Evolutionary conservation across 2,329 filamentous ascomycete species (phyloP), one percentile per base, ranked within the genome.

Genomic region (Penicillium sp.): DNA sequence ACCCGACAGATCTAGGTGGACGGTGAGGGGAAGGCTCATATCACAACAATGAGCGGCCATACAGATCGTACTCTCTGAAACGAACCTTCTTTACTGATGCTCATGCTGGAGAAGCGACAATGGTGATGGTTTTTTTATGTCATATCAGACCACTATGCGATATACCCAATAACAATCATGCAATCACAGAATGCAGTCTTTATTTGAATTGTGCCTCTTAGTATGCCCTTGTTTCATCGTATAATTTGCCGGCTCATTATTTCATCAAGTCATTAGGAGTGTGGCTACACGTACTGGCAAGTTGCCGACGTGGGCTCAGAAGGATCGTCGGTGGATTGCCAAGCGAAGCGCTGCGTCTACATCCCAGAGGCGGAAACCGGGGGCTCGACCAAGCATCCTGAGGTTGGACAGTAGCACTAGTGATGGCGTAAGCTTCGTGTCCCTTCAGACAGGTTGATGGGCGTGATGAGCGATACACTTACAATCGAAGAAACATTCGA

Each of bases 381-480:
- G 75, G 2, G 75, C 73, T 14, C 74, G 70, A 22, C 74, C 74
- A 3, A 76, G 67, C 48, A 74, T 71, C n/a, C 71, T 65, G 38
- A 69, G 55, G n/a, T 68, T 68, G 16, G 63, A 55, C 3, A 71
- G 60, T 38, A 76, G 68, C 16, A 67, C 71, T 71, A 37, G 28
- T 7, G 13, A 19, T 28, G 37, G 19, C 3, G 28, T 51, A 22
- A 51, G 48, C 30, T 13, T 30, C 14, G 19, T 48, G 10, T 22
- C 11, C n/a, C 6, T 13, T 8, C 28, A 35, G 13, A 22, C 28
- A 51, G 30, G 28, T 3, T 19, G 1, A n/a, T 14, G 6, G 22
- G 22, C 19, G n/a, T 30, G 25, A 19, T 30, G 19, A 1, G 5
- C 10, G 10, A 14, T 28, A 67, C 25, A 66, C 71, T 68, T 52